These are phyloP conservation scores for Annulohypoxylon nitens DNA, from an alignment of 495 filamentous ascomycete genomes.

Conservation along the genomic window DNA sequence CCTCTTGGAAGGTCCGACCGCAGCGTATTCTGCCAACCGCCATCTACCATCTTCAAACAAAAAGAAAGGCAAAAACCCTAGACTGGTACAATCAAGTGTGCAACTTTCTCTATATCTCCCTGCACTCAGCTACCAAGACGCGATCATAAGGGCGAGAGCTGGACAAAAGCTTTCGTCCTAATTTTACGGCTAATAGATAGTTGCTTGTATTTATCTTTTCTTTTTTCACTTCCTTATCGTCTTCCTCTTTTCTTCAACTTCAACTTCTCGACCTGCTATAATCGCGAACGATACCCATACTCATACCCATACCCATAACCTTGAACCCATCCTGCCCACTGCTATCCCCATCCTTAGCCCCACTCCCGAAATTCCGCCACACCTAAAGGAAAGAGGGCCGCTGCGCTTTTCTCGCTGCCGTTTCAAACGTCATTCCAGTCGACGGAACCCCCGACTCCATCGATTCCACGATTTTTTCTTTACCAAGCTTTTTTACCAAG, in stretches of 20 bases:
- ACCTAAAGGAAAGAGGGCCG: conserved; percentile 12
- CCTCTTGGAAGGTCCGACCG: conserved; percentile 14
- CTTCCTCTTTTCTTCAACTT: conserved; percentile 2
- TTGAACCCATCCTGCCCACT: neutral
- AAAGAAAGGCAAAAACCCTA: conserved; percentile 7
- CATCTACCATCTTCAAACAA: conserved; percentile 7
- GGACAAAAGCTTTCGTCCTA: neutral
- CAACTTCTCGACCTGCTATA: neutral
- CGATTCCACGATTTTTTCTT: conserved; percentile 2
- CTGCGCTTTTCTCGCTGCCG: conserved; percentile 22
- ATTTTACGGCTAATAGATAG: neutral
- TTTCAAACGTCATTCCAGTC: conserved; percentile 41
- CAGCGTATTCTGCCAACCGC: conserved; percentile 1
- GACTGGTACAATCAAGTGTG: conserved; percentile 5
- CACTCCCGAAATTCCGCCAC: conserved; percentile 21
- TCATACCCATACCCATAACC: no score
- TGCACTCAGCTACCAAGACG: neutral
- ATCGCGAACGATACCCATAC: conserved; percentile 17
- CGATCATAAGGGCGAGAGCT: conserved; percentile 9
- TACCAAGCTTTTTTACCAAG: neutral
- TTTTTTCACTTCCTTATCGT: neutral
- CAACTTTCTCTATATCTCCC: neutral
- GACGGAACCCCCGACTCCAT: conserved; percentile 13
- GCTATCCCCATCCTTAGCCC: conserved; percentile 22
- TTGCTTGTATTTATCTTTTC: conserved; percentile 5